Base-by-base conservation (phyloP, 2,329 filamentous ascomycete genomes). In the Eurotiales sp. region DNA sequence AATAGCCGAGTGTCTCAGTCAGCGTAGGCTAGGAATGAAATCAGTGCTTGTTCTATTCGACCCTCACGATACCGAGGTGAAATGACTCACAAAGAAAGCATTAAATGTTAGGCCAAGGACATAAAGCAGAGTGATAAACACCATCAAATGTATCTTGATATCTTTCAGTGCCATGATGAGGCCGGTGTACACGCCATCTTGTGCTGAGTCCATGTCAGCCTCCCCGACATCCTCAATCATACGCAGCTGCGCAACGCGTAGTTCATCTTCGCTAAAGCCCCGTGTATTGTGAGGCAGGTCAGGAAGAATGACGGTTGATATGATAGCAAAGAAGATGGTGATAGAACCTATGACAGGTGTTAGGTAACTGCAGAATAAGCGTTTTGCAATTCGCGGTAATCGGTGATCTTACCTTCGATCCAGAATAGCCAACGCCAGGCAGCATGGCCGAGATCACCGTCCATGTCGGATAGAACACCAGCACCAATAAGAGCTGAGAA, bases 391-490 rank as follows among this genome's bases (percentile, higher is more conserved):
- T 6, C 25, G 25, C 10, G 25, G 25, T 6, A 10, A 10, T 27
- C 10, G 10, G 5, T 6, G 5, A 27, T 6, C 5, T 10, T 81
- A 17, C 85, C 85, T 63, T 88, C 85, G 14, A 88, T 81, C 3
- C 76, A 78, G 50, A 88, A 88, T 46, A 88, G 86, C 83, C 87
- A 86, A 5, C 84, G 73, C 85, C 85, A 88, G 5, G 66, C 69
- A 17, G 69, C 71, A 8, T 58, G 46, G 3, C 71, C 64, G 7
- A 82, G 83, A 54, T 87, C 81, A 51, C 73, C 66, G 46, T 78
- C 68, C 1, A 89, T 73, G 2, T 71, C 82, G 17, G 15, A 15
- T 14, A 88, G 72, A 56, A 89, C 88, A 1, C 72, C 85, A 0
- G 76, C 81, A 0, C 81, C 81, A 0, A 89, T 71, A 0, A 89